Evolutionary conservation across 2,329 filamentous ascomycete species (phyloP), one percentile per base, ranked within the genome.

Genomic region (Apiospora hydei): DNA sequence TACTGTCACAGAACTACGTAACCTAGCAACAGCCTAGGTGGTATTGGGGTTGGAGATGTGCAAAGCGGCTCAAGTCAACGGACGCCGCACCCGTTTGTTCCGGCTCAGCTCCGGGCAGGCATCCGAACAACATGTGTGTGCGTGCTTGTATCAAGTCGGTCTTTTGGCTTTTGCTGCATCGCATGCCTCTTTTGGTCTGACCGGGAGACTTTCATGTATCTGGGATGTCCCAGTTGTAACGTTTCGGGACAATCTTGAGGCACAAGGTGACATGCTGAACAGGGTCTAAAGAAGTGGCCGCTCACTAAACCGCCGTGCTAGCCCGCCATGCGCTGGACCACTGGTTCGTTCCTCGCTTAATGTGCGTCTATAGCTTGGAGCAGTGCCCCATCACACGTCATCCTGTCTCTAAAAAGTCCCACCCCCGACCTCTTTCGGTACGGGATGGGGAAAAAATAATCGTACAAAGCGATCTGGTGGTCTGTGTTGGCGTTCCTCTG

Each of bases 281-380:
- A 21, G 57, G 57, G 34, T 3, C 18, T n/a, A 38, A 41, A 21
- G 16, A 64, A 38, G 18, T 24, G 30, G 57, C 57, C 57, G 57
- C 57, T 64, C 41, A 41, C 34, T 41, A 64, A 24, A 41, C 7
- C 16, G 34, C 57, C 57, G 41, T 41, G 57, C 57, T 64, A 41
- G 57, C 24, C 57, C 30, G 53, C 53, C 53, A 38, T 64, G 57
- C 57, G 57, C 57, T 64, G 57, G 57, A 5, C 57, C 57, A 64
- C 57, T 64, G 57, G 57, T 64, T 64, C 57, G 57, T 64, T 64
- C 57, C 57, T 64, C 57, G 57, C 57, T 64, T 64, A 64, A 38
- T 21, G 21, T 64, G 57, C 57, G 34, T 64, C 18, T 41, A 64
- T 57, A 13, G 57, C 34, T n/a, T 13, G 34, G 57, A 5, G 30